Evolutionary conservation across 164 flowering plant species (phyloP), one percentile per base, ranked within the genome.

Genomic region (Cinnamomum micranthum): DNA sequence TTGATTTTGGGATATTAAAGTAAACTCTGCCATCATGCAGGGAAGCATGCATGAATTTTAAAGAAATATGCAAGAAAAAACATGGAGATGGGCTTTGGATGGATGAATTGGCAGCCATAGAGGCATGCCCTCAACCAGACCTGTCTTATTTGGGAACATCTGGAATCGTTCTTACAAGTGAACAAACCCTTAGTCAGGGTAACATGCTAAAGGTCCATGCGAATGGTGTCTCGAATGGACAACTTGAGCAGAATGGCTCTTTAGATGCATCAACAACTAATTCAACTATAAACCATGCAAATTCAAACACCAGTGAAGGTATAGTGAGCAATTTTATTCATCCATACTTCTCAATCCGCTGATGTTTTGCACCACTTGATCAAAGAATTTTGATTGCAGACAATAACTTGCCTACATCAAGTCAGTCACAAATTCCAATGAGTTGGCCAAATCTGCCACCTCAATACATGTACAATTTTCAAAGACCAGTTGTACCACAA

Each of bases 1-100:
- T 62, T 28, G 69, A 59, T 70, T 73, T 63, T 20, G 20, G 41
- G 33, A 14, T 27, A 33, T 24, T 24, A 74, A 12, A 52, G 47
- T 74, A 51, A 13, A 69, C 50, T 69, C 65, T 79, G n/a, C 2
- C 77, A 78, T 78, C 62, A 35, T 83, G 76, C 72, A 94, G 98
- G 92, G 88, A 91, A 79, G 98, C 98, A 62, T 92, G 98, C 81
- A 71, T 84, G 68, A 87, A 83, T 78, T 94, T 94, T 83, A 82
- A 84, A 73, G 88, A 90, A 22, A 79, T 94, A n/a, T 92, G 91
- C 87, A 85, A 89, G 82, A 84, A 82, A 79, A 92, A 94, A 87
- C 91, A 87, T 74, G 83, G 83, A 50, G 97, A 92, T 63, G 75
- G 87, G 71, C 82, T 87, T 25, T 94, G 96, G 96, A 86, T 90